Conservation (phyloP, 495 filamentous ascomycete genomes). For the Podospora pseudopauciseta region DNA sequence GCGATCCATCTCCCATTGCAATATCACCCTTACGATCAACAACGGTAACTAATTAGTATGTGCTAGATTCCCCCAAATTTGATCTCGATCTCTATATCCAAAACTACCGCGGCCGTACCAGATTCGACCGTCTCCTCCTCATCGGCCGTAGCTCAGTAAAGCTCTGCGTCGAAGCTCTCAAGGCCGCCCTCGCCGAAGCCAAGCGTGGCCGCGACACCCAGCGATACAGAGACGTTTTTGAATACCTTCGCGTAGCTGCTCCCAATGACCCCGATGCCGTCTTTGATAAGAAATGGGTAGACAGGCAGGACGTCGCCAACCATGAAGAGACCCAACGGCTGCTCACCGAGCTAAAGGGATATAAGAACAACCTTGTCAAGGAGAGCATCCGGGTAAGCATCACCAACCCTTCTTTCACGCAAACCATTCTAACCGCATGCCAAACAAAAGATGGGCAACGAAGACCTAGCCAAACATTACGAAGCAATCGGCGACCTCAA, state of each 20-base stretch:
- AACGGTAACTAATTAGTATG: background rate
- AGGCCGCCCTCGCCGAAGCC: slow-evolving; percentile 69
- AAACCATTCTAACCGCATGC: slow-evolving; percentile 10
- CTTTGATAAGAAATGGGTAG: slow-evolving; percentile 68
- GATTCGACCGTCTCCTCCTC: slow-evolving; percentile 72
- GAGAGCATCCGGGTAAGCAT: slow-evolving; percentile 81
- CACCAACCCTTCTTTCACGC: background rate
- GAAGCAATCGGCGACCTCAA: slow-evolving; percentile 43
- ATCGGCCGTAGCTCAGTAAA: slow-evolving; percentile 76
- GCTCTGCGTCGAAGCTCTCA: slow-evolving; percentile 76
- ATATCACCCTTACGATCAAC: slow-evolving; percentile 3
- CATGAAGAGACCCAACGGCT: slow-evolving; percentile 65
- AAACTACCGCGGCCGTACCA: slow-evolving; percentile 77
- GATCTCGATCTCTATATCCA: slow-evolving; percentile 90
- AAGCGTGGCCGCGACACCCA: slow-evolving; percentile 71
- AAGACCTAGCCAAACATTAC: slow-evolving; percentile 46
- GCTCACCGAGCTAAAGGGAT: slow-evolving; percentile 79
- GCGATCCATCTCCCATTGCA: slow-evolving; percentile 6
- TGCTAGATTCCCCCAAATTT: slow-evolving; percentile 77
- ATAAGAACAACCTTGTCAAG: slow-evolving; percentile 97
- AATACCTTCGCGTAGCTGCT: slow-evolving; percentile 57
- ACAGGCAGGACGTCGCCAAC: slow-evolving; percentile 57
- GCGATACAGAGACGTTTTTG: slow-evolving; percentile 66
- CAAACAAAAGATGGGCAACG: slow-evolving; percentile 41
- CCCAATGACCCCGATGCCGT: slow-evolving; percentile 64